These are phyloP conservation scores for Capsicum baccatum DNA, from an alignment of 257 asterid species.

Conservation along the genomic window DNA sequence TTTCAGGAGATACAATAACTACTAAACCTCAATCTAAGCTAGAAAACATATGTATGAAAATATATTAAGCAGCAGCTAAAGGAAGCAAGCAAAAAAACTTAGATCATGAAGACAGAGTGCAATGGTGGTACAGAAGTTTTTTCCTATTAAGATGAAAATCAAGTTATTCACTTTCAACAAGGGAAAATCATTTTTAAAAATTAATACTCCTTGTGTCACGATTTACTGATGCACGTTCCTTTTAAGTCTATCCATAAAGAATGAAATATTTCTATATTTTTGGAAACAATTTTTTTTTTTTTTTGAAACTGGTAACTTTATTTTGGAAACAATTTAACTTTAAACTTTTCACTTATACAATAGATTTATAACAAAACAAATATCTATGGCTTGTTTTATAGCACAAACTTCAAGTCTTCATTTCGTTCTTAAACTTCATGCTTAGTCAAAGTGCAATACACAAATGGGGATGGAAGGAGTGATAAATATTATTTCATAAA, in stretches of 20 bases:
- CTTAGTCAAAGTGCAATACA: background rate
- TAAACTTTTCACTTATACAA: background rate
- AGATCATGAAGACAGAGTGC: background rate
- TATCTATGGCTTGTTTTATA: background rate
- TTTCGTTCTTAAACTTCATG: background rate
- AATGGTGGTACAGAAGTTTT: background rate
- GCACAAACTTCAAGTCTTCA: slow-evolving; percentile 12
- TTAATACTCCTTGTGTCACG: background rate
- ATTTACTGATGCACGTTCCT: background rate
- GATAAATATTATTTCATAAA: background rate
- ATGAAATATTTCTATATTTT: background rate
- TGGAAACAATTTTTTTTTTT: background rate
- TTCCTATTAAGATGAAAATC: background rate
- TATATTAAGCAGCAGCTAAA: background rate
- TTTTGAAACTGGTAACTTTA: too few species aligned
- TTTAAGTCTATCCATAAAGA: background rate
- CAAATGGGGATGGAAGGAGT: background rate
- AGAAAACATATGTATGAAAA: background rate
- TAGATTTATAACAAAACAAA: background rate
- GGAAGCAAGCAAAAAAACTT: background rate
- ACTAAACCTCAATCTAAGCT: background rate
- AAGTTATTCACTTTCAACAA: background rate
- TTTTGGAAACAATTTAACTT: background rate
- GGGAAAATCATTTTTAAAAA: background rate
- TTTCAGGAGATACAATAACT: background rate